Evolutionary conservation across 371 early-diverging fungal genomes (phyloP), one percentile per base, ranked within the genome.

Genomic region (Mortierella sp.): DNA sequence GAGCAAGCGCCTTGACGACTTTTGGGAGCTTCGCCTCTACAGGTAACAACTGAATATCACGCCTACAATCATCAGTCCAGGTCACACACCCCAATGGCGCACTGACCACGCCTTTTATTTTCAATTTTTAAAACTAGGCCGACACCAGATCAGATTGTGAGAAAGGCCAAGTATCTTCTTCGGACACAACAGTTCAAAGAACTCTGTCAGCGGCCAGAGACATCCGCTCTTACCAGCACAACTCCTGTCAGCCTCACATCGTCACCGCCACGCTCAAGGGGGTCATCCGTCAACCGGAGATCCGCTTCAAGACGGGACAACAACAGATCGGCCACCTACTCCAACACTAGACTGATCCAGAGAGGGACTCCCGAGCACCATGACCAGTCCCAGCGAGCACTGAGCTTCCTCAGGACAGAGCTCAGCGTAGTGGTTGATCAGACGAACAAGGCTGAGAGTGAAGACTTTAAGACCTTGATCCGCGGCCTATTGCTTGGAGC

Each of bases 11-110:
- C 84, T 97, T 38, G 93, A 96, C 77, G 98, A 97, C 83, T 95
- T 97, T 80, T 97, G 98, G 98, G 92, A 94, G 75, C 89, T 97
- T 28, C 87, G 86, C 19, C 87, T 97, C 31, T 83, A 88, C 50
- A 90, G 95, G 95, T 95, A 90, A 79, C 9, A 52, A 14, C 3
- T 50, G 50, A 50, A 50, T n/a, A n/a, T 7, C n/a, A 11, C 58
- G n/a, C 21, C 19, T 58, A 19, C 38, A 1, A 8, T 2, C 31
- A 34, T 34, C 2, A 14, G 13, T 13, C 11, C 4, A n/a, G 31
- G 50, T 31, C 7, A 24, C 47, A 19, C 34, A 65, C 57, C 7
- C 50, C 16, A 16, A 50, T 50, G 16, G 52, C 44, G 42, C 16
- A 38, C 8, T 58, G 50, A 42, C 57, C 34, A 65, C 8, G 0